Base-by-base conservation (phyloP, 768 basidiomycete genomes). In the Tricholoma sp. region DNA sequence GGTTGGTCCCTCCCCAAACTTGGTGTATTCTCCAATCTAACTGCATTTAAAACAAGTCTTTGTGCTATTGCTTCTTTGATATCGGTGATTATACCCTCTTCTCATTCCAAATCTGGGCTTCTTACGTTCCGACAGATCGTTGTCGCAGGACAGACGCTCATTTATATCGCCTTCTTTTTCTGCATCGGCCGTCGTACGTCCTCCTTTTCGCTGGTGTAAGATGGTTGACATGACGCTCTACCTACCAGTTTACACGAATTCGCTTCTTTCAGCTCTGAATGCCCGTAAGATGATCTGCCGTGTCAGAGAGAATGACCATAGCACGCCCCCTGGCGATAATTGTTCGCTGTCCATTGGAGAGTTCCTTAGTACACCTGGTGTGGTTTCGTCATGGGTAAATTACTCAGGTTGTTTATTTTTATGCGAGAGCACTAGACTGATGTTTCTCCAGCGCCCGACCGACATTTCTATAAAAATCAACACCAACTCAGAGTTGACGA, bases 101-200 rank as follows among this genome's bases (percentile, higher is more conserved):
- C 3, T 9, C 29, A 31, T 24, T 21, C 45, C 37, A 11, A n/a
- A n/a, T n/a, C n/a, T n/a, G n/a, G 50, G 18, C 52, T 47, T 39
- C 57, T 49, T n/a, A 31, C 39, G 46, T n/a, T 14, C 35, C 55
- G 35, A 10, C 41, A 84, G 82, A 83, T 83, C 63, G 57, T 71
- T 12, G 71, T 73, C 16, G 77, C 78, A 31, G 76, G 76, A 0
- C 35, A 73, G 2, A 79, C 82, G 0, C 81, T 83, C 70, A 65
- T 83, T 54, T 86, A 85, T 57, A 79, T 84, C 46, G 67, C 74
- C 1, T 86, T 85, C 67, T 86, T 80, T 66, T 84, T 83, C 60
- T 79, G 76, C 64, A 76, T 83, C 37, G 83, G 83, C 19, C 74
- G 83, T 54, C 65, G 84, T 85, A 65, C 64, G 83, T 77, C 18